phyloP scores from a whole-genome alignment of 768 basidiomycete genomes.

The Auriscalpium orientale region DNA sequence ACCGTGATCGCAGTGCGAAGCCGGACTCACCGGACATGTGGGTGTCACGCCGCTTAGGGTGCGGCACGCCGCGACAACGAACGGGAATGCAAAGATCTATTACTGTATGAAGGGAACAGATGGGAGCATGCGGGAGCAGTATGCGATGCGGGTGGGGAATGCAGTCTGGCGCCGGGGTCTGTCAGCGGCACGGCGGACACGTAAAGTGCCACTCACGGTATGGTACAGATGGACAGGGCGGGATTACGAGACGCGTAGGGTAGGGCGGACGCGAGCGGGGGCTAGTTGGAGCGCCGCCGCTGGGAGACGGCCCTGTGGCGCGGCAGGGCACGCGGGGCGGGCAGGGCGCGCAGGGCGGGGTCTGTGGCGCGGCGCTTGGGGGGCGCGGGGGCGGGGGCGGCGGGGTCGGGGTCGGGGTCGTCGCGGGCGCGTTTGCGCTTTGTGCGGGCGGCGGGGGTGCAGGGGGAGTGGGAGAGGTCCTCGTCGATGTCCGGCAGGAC shows the following conservation, averaged over 20 bases:
- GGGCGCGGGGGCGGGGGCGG: not conserved
- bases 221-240: not conserved
- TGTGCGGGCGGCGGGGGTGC: constrained; percentile 38
- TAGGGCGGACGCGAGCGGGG: not conserved
- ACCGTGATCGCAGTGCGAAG: too few relatives aligned
- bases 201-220: not conserved
- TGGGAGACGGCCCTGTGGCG: not conserved
- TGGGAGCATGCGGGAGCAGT: not conserved
- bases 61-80: too few relatives aligned
- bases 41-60: too few relatives aligned
- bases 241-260: not conserved
- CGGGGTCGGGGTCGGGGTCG: not conserved
- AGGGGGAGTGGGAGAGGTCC: constrained; percentile 64
- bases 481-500: constrained; percentile 58
- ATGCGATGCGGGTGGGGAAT: not conserved
- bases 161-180: not conserved
- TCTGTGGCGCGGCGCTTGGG: not conserved
- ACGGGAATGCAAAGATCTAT: too few relatives aligned
- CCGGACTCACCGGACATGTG: too few relatives aligned
- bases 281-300: not conserved
- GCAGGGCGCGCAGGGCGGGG: not conserved
- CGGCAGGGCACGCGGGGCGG: not conserved
- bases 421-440: constrained; percentile 43
- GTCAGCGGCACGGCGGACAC: not conserved
- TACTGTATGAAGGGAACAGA: too few relatives aligned